Base-by-base conservation (phyloP, 2,329 filamentous ascomycete genomes). In the Fusarium dlaminii region DNA sequence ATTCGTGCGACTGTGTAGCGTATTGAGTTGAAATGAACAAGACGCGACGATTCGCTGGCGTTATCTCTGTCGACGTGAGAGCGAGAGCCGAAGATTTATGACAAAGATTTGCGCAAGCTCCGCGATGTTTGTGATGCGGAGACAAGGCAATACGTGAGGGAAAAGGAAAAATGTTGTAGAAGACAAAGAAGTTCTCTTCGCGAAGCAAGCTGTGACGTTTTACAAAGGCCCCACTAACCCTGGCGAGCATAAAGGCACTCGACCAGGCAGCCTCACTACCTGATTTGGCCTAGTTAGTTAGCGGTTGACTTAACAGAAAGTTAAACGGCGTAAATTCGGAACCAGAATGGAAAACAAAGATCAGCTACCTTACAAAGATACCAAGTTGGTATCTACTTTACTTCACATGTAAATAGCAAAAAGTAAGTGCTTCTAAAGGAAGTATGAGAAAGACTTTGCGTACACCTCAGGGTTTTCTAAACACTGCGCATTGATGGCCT, bases 171-270 rank as follows among this genome's bases (percentile, higher is more conserved):
- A 65, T 48, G 43, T 55, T 66, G 66, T 36, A 49, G 37, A 56
- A 64, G 60, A 67, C 63, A 72, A 73, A 74, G 68, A 72, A 69
- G 58, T 74, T 72, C 66, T 73, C 51, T 71, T 52, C 36, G 58
- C 49, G 49, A 58, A 52, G 58, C 37, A 56, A 59, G 68, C 55
- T 71, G 74, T 77, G 75, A 78, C 75, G 75, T 78, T 70, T 76
- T 77, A 63, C 58, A 32, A 32, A 68, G 42, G 76, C 74, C 75
- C 76, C 76, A 78, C 75, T 56, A 58, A 56, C 63, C 63, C 61
- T 49, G 68, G 34, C 32, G 51, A 63, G 61, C 75, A 66, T 63
- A 57, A 59, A 76, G 70, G 63, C 55, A 55, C 34, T n/a, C 51
- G 34, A 68, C 32, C 69, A 72, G 64, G 67, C 73, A 74, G 71